Conservation (phyloP, 208 protist genomes). For the Phytomonas sp. region DNA sequence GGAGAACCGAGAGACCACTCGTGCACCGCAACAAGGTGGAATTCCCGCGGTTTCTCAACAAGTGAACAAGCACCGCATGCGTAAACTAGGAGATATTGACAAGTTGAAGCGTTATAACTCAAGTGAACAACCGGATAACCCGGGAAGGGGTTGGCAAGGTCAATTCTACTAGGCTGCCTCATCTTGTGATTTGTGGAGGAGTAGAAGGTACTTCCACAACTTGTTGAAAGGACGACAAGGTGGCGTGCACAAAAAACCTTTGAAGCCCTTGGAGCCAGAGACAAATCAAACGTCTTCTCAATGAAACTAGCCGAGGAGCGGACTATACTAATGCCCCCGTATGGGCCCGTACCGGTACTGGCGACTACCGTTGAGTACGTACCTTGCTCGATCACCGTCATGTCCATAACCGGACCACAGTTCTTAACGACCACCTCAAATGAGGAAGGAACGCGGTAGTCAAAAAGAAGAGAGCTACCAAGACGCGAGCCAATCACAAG, state of each 20-base stretch:
- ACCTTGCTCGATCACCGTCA: conserved; percentile 38
- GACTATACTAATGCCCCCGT: conserved; percentile 60
- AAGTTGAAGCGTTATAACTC: neutral
- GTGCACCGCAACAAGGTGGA: no score
- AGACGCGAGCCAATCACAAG: conserved; percentile 27
- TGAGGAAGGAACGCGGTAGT: neutral
- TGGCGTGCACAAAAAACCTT: conserved; percentile 15
- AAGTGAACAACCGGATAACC: neutral
- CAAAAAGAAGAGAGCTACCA: conserved; percentile 14
- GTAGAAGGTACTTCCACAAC: no score
- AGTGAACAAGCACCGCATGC: no score
- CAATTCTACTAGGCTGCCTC: no score
- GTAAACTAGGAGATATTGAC: no score
- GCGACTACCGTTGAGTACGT: conserved; percentile 51
- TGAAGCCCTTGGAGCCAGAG: conserved; percentile 8
- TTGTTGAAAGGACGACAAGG: conserved; percentile 14
- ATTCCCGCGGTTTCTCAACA: no score
- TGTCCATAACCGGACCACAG: conserved; percentile 67
- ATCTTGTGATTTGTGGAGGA: no score
- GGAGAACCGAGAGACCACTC: no score
- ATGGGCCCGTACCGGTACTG: conserved; percentile 46
- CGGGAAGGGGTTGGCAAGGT: no score
- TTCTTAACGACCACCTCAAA: conserved; percentile 38
- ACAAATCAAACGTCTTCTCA: conserved; percentile 12
- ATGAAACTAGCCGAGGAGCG: conserved; percentile 49